Percentiles rank a stretch among this genome's conserved stretches.
These are phyloP conservation scores for Raphidocelis subcapitata DNA, from an alignment of 139 green algal genomes.

Conservation along the genomic window DNA sequence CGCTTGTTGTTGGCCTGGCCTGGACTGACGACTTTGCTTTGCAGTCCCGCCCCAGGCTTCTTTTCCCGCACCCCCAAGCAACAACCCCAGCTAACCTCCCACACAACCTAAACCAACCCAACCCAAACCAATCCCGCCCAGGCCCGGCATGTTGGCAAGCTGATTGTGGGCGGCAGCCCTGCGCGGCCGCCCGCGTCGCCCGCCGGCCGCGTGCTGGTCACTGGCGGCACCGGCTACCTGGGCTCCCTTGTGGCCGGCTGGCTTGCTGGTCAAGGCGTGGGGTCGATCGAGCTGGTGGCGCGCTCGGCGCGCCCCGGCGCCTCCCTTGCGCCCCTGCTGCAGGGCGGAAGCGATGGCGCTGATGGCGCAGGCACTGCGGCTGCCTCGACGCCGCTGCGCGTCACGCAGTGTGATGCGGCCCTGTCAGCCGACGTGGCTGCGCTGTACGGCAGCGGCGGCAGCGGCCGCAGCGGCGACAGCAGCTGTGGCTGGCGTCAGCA, in stretches of 20 bases:
- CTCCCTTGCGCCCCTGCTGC: background rate
- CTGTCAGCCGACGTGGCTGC: conserved; percentile 14
- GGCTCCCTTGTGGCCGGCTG: conserved; percentile 62
- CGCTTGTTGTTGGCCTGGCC: too few relatives aligned
- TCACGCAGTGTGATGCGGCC: conserved; percentile 28
- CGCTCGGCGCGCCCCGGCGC: conserved; percentile 26
- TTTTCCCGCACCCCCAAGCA: background rate
- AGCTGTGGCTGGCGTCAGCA: conserved; percentile 5
- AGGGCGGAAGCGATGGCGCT: background rate
- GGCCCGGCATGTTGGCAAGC: conserved; percentile 83
- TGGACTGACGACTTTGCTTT: too few relatives aligned
- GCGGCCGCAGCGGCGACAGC: conserved; percentile 5
- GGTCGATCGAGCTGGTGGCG: conserved; percentile 51
- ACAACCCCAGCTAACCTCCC: too few relatives aligned
- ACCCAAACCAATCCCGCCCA: too few relatives aligned
- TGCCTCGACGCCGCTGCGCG: conserved; percentile 2
- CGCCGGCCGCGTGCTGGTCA: conserved; percentile 49
- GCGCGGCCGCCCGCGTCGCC: background rate
- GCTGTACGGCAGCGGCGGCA: conserved; percentile 5
- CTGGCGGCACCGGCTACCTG: conserved; percentile 67
- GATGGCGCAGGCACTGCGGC: conserved; percentile 9
- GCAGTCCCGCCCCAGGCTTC: background rate
- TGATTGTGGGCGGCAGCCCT: conserved; percentile 54
- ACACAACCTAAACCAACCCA: too few relatives aligned
- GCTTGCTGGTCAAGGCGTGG: conserved; percentile 34